Evolutionary conservation across 106 monocot genomes (phyloP).

Genomic region (Hemerocallis citrina): DNA sequence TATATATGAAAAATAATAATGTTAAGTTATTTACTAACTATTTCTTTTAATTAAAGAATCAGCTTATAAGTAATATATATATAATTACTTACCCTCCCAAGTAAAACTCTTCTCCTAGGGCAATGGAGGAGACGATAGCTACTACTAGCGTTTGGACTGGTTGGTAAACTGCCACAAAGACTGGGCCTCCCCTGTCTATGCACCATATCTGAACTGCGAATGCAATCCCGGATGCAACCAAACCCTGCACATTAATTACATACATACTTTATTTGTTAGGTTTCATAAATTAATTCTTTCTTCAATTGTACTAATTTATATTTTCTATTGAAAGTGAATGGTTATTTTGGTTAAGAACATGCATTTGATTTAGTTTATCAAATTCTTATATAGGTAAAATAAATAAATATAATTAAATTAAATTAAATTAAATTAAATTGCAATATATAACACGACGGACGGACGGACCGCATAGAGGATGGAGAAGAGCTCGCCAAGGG

Average conservation of each 20-base stretch:
- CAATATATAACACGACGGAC: neutral
- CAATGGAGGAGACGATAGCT: conserved; percentile 82
- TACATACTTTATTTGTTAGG: neutral
- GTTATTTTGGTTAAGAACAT: too few species aligned
- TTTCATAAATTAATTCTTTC: too few species aligned
- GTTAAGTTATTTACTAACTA: neutral
- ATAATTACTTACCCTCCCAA: conserved; percentile 57
- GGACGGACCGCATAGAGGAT: conserved; percentile 77
- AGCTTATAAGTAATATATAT: neutral
- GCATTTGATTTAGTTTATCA: too few species aligned
- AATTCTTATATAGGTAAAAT: too few species aligned
- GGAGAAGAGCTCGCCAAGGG: conserved; percentile 75
- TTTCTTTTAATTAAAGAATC: neutral
- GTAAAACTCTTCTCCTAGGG: conserved; percentile 86
- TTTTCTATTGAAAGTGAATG: too few species aligned
- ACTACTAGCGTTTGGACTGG: conserved; percentile 93
- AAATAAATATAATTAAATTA: too few species aligned
- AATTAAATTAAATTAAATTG: neutral
- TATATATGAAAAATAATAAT: neutral
- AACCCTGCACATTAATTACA: conserved; percentile 39
- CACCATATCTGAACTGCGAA: conserved; percentile 99
- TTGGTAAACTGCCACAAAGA: conserved; percentile 97
- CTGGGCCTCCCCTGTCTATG: conserved; percentile 94
- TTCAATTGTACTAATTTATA: too few species aligned
- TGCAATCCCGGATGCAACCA: conserved; percentile 88